A percentile compares a stretch with the other conserved stretches of the same genome.
These are phyloP conservation scores for Tephrocybe sp. DNA, from an alignment of 768 basidiomycete species.

Conservation along the genomic window DNA sequence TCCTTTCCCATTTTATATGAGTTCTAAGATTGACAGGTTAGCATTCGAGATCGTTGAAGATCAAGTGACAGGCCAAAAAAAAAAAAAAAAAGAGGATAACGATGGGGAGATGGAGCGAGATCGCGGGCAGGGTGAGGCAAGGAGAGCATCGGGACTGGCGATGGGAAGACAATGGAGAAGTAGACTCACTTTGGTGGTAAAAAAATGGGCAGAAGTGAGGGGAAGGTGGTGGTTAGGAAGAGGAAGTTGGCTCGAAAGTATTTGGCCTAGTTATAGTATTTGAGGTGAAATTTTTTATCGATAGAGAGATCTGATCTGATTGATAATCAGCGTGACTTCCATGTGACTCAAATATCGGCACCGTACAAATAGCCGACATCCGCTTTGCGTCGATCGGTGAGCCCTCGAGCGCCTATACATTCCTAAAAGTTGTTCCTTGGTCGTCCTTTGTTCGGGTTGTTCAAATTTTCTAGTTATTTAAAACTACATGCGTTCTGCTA, in stretches of 20 bases:
- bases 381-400: not conserved
- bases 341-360: slow-evolving; percentile 27
- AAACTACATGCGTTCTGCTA: slow-evolving; percentile 10
- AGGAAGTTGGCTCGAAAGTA: slow-evolving; percentile 40
- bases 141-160: slow-evolving; percentile 4
- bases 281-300: slow-evolving; percentile 60
- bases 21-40: slow-evolving; percentile 41
- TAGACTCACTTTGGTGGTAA: slow-evolving; percentile 37
- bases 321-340: slow-evolving; percentile 44
- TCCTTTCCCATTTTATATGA: slow-evolving; percentile 91
- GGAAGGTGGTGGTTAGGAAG: slow-evolving; percentile 52
- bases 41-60: slow-evolving; percentile 24
- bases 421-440: not conserved
- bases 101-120: slow-evolving; percentile 23
- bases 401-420: not conserved
- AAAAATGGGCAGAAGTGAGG: slow-evolving; percentile 29
- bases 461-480: slow-evolving; percentile 3
- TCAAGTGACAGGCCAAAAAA: slow-evolving; percentile 3
- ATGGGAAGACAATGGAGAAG: slow-evolving; percentile 12
- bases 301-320: slow-evolving; percentile 56
- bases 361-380: slow-evolving; percentile 7
- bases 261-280: slow-evolving; percentile 64
- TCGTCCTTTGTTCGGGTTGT: not conserved
- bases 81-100: slow-evolving; percentile 11
- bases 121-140: slow-evolving; percentile 13